Base-by-base conservation (phyloP, 1,284 basidiomycete genomes). In the Leccinum idahoense region DNA sequence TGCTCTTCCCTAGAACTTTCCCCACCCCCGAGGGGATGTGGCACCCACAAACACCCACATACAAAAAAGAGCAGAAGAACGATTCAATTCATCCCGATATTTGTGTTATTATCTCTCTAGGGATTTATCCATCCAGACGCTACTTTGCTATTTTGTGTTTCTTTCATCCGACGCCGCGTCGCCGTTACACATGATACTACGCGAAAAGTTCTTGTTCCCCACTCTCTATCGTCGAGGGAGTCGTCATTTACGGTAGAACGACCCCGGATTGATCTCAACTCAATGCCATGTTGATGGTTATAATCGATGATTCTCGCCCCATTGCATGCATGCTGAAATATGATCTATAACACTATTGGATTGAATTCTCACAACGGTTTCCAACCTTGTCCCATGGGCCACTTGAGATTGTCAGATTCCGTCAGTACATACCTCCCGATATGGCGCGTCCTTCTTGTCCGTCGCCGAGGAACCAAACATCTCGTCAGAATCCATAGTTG, bases 381-480 rank as follows among this genome's bases (percentile, higher is more conserved):
- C 86, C 85, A 88, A 2, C 86, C 85, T 49, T 86, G 80, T 1
- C 81, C 81, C 63, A 78, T 80, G 3, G 85, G 86, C 81, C 82
- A 85, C 72, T 88, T 88, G 66, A 86, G 68, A 64, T 81, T 79
- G 68, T 87, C 86, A 57, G 80, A 75, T 69, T 82, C 81, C 44
- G 63, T 64, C 56, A 68, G 63, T 32, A 32, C 18, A 65, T 58
- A 32, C 29, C 20, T 63, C 62, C 18, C 57, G 64, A 54, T 54
- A 10, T 54, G 26, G 53, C 23, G 20, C 53, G 12, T 14, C 53
- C 14, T 29, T 26, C 18, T 49, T 49, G 55, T 29, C 26, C 26
- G 14, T 55, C 53, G 49, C 49, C 20, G 49, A 51, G 18, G 11
- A 51, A 23, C 49, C 11, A 23, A 55, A 29, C 15, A 63, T 64